Conservation (phyloP, 2,329 filamentous ascomycete genomes). For the Didymella arachidicola region DNA sequence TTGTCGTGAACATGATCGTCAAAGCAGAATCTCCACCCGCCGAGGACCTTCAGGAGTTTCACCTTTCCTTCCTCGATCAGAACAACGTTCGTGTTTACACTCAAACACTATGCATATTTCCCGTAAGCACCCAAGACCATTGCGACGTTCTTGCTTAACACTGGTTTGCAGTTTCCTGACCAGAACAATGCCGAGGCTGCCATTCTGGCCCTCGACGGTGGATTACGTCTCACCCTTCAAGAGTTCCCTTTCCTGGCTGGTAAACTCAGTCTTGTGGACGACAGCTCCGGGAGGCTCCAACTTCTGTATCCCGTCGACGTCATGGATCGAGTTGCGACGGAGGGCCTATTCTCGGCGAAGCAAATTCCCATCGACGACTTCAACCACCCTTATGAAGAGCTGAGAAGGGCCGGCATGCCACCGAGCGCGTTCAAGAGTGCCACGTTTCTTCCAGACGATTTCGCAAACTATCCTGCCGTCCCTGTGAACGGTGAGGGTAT, state of each 20-base stretch:
- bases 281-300: conserved; percentile 35
- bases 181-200: conserved; percentile 37
- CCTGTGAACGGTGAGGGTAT: conserved; percentile 41
- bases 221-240: conserved; percentile 35
- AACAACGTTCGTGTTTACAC: conserved; percentile 45
- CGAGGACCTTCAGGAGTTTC: conserved; percentile 33
- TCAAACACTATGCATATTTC: conserved; percentile 43
- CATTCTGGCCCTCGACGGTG: conserved; percentile 34
- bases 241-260: conserved; percentile 45
- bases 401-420: conserved; percentile 45
- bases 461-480: conserved; percentile 38
- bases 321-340: conserved; percentile 24
- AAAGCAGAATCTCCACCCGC: conserved; percentile 31
- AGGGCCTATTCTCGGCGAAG: conserved; percentile 34
- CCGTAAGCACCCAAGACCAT: conserved; percentile 23
- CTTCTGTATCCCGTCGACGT: conserved; percentile 38
- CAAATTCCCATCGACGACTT: conserved; percentile 31
- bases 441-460: conserved; percentile 43
- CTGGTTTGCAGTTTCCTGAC: conserved; percentile 36
- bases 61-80: conserved; percentile 44
- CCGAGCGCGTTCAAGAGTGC: conserved; percentile 40
- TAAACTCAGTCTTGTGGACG: conserved; percentile 36
- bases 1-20: conserved; percentile 37
- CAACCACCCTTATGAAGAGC: conserved; percentile 38
- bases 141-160: conserved; percentile 2